Evolutionary conservation across 2,329 filamentous ascomycete genomes (phyloP).

Genomic region (Elsinoe arachidis): DNA sequence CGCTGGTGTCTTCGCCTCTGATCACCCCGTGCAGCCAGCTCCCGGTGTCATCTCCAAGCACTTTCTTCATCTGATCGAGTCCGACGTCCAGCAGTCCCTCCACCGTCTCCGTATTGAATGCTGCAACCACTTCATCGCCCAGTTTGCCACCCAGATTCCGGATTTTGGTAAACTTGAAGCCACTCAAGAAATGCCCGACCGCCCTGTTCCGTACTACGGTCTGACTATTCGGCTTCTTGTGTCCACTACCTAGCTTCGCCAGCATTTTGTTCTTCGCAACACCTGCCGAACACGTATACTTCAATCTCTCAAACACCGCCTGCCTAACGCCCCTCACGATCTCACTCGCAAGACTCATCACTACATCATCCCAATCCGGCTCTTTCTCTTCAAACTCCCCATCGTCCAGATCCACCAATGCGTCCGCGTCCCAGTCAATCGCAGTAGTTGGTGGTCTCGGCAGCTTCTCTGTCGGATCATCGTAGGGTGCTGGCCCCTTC

Average conservation of each 20-base stretch:
- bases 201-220: conserved; percentile 88
- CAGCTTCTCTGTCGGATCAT: conserved; percentile 61
- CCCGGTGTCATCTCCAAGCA: conserved; percentile 75
- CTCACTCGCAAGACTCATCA: conserved; percentile 76
- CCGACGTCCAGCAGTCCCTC: conserved; percentile 64
- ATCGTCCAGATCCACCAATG: conserved; percentile 68
- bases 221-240: conserved; percentile 90
- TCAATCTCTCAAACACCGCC: conserved; percentile 58
- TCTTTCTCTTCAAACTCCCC: conserved; percentile 65
- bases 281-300: conserved; percentile 88
- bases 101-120: conserved; percentile 72
- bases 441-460: conserved; percentile 65
- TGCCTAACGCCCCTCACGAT: conserved; percentile 70
- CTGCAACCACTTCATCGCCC: conserved; percentile 73
- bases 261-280: conserved; percentile 90
- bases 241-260: conserved; percentile 81
- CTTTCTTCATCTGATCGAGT: conserved; percentile 66
- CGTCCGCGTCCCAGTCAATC: conserved; percentile 75
- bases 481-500: conserved; percentile 56
- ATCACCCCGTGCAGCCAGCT: conserved; percentile 78
- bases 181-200: conserved; percentile 65
- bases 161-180: conserved; percentile 91
- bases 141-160: conserved; percentile 91
- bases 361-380: conserved; percentile 94
- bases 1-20: conserved; percentile 74